Base-by-base conservation (phyloP, 352 stramenopile species). In the Pythium guiyangense region DNA sequence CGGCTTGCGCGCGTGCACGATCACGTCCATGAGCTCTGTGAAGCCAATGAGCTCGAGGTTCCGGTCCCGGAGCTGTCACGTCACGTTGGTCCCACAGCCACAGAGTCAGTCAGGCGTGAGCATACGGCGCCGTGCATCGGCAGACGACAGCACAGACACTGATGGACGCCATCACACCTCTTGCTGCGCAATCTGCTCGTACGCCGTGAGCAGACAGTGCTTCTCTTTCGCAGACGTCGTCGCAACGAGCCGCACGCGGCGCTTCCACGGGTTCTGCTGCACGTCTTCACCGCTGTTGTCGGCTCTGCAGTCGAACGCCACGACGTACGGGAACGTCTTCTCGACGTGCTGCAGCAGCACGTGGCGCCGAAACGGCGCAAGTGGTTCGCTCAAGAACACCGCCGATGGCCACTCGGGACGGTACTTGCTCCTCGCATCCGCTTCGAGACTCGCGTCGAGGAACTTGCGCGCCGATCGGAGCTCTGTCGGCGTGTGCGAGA, bases 11-110 rank as follows among this genome's bases (percentile, higher is more conserved):
- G 70, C 67, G 1, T 52, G 57, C 22, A 78, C 66, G 52, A 88
- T 60, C 15, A 69, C 51, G 49, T 92, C 76, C 58, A 92, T 49
- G 17, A 92, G 64, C 25, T 71, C 70, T 3, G 82, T 90, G 40
- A 92, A 90, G 2, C 82, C 82, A 48, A 86, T 70, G 10, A 88
- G 50, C 51, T 68, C 67, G 20, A 86, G 56, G 37, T 89, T 88
- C 9, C 77, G 78, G 39, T 75, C 70, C 25, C 63, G 60, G 27
- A 63, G 66, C 49, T 66, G 10, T 4, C 39, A 39, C 6, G 17
- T n/a, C n/a, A n/a, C 18, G n/a, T 4, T 35, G n/a, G n/a, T n/a
- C n/a, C n/a, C 27, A 42, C 22, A 25, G 22, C 34, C 25, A 49
- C n/a, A n/a, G n/a, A n/a, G n/a, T n/a, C n/a, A n/a, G n/a, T n/a